phyloP scores from a whole-genome alignment of 2,329 filamentous ascomycete genomes.

The Diatrype stigma region DNA sequence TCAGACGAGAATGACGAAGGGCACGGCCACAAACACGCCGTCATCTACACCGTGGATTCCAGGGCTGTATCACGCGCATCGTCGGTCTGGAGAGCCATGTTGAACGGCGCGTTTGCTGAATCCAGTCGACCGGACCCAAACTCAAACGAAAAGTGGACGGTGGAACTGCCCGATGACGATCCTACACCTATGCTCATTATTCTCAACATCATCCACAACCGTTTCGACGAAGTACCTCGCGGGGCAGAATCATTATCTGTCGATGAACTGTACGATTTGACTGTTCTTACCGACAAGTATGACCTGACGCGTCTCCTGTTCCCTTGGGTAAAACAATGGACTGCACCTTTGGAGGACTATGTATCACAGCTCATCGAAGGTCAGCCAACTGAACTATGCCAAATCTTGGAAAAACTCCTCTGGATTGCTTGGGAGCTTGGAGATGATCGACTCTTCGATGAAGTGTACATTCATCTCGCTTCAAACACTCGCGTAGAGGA shows the following conservation, averaged over 20 bases:
- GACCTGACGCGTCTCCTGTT: background rate
- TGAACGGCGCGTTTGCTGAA: conserved; percentile 10
- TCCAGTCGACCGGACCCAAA: conserved; percentile 5
- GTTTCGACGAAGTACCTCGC: conserved; percentile 8
- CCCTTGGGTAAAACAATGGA: background rate
- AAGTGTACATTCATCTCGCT: background rate
- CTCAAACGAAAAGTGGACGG: conserved; percentile 8
- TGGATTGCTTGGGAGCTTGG: background rate
- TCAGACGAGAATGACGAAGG: background rate
- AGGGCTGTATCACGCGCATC: conserved; percentile 10
- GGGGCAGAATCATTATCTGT: background rate
- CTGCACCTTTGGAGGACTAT: too few relatives aligned
- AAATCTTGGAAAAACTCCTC: background rate
- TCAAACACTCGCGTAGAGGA: background rate
- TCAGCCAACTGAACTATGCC: background rate
- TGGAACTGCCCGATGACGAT: conserved; percentile 14
- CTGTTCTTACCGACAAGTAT: conserved; percentile 1
- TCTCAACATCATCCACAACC: conserved; percentile 13
- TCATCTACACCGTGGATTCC: conserved; percentile 9
- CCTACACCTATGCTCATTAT: conserved; percentile 9
- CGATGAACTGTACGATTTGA: background rate
- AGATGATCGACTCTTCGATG: background rate
- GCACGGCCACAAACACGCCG: background rate
- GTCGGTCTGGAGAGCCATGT: conserved; percentile 10
- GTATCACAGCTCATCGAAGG: too few relatives aligned